phyloP scores from a whole-genome alignment of 129 eudicot genomes.

The Centaurea solstitialis region DNA sequence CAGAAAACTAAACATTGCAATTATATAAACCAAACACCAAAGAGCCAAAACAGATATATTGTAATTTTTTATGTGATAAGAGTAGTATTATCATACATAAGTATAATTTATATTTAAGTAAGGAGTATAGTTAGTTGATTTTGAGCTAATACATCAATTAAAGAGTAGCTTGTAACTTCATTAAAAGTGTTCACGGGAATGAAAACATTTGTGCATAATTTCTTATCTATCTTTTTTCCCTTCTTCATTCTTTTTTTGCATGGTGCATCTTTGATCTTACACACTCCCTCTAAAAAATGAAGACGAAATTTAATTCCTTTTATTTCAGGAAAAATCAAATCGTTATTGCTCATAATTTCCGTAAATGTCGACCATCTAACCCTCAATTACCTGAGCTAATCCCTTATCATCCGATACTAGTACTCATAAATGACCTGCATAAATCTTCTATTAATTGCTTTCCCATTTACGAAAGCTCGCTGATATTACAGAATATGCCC shows the following conservation, averaged over 20 bases:
- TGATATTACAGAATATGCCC: constrained; percentile 2
- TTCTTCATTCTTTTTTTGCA: background rate
- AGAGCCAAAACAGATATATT: constrained; percentile 1
- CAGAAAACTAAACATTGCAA: background rate
- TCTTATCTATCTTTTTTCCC: background rate
- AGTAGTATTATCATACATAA: background rate
- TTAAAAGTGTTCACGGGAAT: background rate
- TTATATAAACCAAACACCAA: constrained; percentile 1
- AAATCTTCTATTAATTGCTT: background rate
- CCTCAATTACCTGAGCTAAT: background rate
- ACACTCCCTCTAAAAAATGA: background rate
- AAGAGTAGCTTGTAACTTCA: background rate
- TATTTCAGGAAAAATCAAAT: background rate
- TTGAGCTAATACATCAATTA: constrained; percentile 1
- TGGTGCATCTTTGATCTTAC: background rate
- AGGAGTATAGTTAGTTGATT: background rate
- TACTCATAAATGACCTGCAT: background rate
- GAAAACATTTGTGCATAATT: background rate
- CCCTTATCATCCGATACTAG: background rate
- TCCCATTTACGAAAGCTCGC: background rate
- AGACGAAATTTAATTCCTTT: background rate
- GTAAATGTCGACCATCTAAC: background rate
- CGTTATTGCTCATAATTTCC: background rate
- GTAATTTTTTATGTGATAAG: background rate
- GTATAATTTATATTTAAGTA: background rate